Evolutionary conservation across 108 stramenopile species (phyloP).

Genomic region (Conticribra guillardii): DNA sequence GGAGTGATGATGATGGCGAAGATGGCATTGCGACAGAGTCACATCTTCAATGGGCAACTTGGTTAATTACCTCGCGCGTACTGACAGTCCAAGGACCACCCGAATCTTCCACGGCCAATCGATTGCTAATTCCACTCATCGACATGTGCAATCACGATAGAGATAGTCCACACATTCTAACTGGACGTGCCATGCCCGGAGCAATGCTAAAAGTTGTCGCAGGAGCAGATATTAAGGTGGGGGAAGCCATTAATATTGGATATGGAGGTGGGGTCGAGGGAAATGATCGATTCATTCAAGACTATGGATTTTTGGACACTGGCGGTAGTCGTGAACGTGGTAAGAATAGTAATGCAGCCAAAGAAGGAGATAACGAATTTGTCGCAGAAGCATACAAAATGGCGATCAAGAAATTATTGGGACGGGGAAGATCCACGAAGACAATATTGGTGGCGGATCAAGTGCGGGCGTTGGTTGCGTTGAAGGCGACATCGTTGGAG

Average conservation of each 20-base stretch:
- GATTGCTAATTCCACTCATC: conserved; percentile 75
- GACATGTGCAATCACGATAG: conserved; percentile 90
- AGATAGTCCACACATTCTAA: conserved; percentile 66
- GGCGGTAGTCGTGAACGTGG: conserved; percentile 38
- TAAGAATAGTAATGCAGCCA: conserved; percentile 17
- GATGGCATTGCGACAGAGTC: conserved; percentile 45
- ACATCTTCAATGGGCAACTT: conserved; percentile 72
- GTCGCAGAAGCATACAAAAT: conserved; percentile 50
- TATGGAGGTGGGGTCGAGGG: conserved; percentile 78
- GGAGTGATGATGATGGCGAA: conserved; percentile 30
- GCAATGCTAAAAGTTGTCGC: conserved; percentile 75
- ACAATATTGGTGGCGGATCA: conserved; percentile 56
- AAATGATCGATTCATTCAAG: conserved; percentile 78
- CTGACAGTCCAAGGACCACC: conserved; percentile 70
- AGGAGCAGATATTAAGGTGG: conserved; percentile 64
- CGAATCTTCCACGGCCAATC: conserved; percentile 53
- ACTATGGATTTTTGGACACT: conserved; percentile 69
- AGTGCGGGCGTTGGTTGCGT: conserved; percentile 53
- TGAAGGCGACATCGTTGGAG: conserved; percentile 56
- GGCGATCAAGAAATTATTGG: conserved; percentile 57
- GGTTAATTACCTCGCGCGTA: conserved; percentile 74
- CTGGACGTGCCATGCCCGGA: conserved; percentile 72
- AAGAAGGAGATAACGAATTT: background rate
- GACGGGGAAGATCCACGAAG: conserved; percentile 40
- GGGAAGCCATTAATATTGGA: conserved; percentile 74